A percentile compares a stretch with the other conserved stretches of the same genome.
phyloP scores from a whole-genome alignment of 768 basidiomycete species.

The Termitomyces sp. region DNA sequence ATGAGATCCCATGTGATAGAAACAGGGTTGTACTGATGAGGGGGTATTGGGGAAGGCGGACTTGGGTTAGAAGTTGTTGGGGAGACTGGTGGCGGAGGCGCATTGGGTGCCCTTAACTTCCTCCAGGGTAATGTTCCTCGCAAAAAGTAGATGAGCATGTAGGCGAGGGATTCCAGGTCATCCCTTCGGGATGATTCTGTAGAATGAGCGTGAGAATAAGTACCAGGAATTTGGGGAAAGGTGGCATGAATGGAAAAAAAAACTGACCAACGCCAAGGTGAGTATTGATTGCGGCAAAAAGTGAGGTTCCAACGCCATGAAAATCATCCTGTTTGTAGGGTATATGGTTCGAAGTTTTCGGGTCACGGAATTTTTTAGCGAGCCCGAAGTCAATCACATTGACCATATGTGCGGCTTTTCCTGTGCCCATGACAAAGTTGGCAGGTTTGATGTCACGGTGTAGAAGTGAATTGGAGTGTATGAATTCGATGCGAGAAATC shows the following conservation, averaged over 20 bases:
- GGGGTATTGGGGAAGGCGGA: constrained; percentile 10
- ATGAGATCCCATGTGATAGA: constrained; percentile 75
- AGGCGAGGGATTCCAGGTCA: constrained; percentile 75
- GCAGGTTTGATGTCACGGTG: constrained; percentile 99
- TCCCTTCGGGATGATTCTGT: constrained; percentile 73
- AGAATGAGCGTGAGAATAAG: constrained; percentile 9
- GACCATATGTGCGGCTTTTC: constrained; percentile 55
- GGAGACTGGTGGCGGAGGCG: constrained; percentile 23
- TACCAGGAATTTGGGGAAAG: neutral
- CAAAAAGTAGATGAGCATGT: constrained; percentile 80
- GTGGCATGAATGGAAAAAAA: constrained; percentile 1
- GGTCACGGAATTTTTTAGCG: constrained; percentile 72
- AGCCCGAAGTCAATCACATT: constrained; percentile 92
- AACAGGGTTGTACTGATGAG: constrained; percentile 45
- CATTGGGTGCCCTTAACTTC: constrained; percentile 53
- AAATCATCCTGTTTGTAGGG: constrained; percentile 70
- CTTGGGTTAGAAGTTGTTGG: constrained; percentile 16
- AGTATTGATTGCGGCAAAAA: constrained; percentile 72
- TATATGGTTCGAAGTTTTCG: constrained; percentile 59
- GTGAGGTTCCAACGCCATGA: constrained; percentile 74
- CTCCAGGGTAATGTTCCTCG: constrained; percentile 78
- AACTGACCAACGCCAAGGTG: constrained; percentile 69
- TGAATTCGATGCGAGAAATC: constrained; percentile 95
- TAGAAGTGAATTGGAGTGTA: constrained; percentile 90
- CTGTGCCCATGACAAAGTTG: constrained; percentile 94